phyloP scores from a whole-genome alignment of 805 yeast species.

The Blastobotrys robertii region DNA sequence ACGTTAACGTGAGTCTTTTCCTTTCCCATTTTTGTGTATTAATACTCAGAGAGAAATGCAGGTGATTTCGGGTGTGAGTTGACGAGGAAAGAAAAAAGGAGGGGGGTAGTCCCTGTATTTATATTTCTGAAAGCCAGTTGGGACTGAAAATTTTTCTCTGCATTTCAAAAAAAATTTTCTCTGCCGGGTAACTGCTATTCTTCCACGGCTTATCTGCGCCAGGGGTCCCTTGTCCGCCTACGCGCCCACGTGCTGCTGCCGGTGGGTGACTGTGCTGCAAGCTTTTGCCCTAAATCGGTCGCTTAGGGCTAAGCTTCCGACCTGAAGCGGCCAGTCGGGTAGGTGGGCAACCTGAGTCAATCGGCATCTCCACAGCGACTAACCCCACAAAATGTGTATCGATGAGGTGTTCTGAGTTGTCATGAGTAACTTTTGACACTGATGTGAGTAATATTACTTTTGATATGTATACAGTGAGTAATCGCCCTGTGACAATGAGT shows the following conservation, averaged over 20 bases:
- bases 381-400: too few relatives aligned
- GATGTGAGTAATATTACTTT: too few relatives aligned
- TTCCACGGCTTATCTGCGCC: background rate
- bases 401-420: too few relatives aligned
- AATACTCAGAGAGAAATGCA: constrained; percentile 32
- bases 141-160: constrained; percentile 9
- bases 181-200: background rate
- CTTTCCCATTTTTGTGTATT: constrained; percentile 43
- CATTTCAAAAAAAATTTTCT: background rate
- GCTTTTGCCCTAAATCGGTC: too few relatives aligned
- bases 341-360: too few relatives aligned
- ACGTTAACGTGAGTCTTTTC: constrained; percentile 98
- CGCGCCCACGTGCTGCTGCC: background rate
- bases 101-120: constrained; percentile 10
- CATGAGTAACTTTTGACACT: too few relatives aligned
- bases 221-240: background rate
- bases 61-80: constrained; percentile 33
- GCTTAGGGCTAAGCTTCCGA: too few relatives aligned
- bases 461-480: too few relatives aligned
- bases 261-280: background rate
- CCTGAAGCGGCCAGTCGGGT: too few relatives aligned
- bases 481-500: too few relatives aligned
- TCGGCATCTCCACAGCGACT: too few relatives aligned
- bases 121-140: constrained; percentile 7
- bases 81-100: constrained; percentile 26